phyloP scores from a whole-genome alignment of 2,329 filamentous ascomycete species.

The Fusarium tjaetaba region DNA sequence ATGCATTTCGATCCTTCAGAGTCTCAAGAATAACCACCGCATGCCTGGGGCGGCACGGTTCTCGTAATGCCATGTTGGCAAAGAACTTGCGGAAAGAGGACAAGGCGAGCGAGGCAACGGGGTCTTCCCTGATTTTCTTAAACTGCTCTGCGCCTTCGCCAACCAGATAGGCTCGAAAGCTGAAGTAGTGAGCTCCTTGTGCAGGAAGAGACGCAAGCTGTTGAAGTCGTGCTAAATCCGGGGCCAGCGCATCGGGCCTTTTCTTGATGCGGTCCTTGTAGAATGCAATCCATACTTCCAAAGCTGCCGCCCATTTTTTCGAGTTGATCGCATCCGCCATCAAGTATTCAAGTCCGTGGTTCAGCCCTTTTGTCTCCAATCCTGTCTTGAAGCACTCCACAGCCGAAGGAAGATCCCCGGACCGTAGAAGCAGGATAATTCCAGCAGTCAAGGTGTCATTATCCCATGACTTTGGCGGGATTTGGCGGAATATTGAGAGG shows the following conservation, averaged over 20 bases:
- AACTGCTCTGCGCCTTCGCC: constrained; percentile 39
- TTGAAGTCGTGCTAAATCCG: constrained; percentile 28
- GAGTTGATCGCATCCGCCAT: constrained; percentile 53
- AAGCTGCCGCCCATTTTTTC: constrained; percentile 49
- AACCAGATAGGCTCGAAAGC: constrained; percentile 48
- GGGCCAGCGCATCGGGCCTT: background rate
- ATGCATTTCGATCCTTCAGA: constrained; percentile 52
- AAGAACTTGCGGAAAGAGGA: constrained; percentile 45
- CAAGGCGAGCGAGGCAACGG: constrained; percentile 39
- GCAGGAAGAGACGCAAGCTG: constrained; percentile 42
- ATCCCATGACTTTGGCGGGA: constrained; percentile 53
- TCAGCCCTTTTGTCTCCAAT: constrained; percentile 47
- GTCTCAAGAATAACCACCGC: constrained; percentile 53
- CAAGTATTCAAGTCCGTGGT: constrained; percentile 56
- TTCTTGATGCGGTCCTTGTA: constrained; percentile 32
- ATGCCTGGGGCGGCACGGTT: constrained; percentile 48
- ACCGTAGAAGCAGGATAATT: constrained; percentile 54
- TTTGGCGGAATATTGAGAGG: constrained; percentile 55
- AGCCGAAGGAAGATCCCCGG: constrained; percentile 52
- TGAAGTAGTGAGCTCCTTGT: constrained; percentile 47
- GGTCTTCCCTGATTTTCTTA: constrained; percentile 36
- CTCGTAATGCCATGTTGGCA: constrained; percentile 45
- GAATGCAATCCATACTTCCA: constrained; percentile 53
- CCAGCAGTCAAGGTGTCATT: constrained; percentile 52
- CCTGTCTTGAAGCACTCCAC: constrained; percentile 53